Conservation (phyloP, 2,329 filamentous ascomycete genomes). For the Trichoderma aggressivum region DNA sequence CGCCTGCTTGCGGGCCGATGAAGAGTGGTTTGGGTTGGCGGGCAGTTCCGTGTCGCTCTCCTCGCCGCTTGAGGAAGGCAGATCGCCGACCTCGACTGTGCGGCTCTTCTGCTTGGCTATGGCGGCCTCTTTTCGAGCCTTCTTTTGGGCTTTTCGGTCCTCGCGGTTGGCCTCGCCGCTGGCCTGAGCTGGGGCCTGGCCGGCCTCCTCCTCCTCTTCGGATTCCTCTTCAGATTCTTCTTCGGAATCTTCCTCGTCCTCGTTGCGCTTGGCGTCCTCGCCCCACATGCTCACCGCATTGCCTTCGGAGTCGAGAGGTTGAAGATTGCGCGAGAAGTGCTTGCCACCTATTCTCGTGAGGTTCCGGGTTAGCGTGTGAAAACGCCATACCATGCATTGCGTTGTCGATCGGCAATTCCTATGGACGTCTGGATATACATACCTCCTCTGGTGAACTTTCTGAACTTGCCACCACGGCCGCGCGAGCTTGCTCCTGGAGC, state of each 20-base stretch:
- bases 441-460: conserved; percentile 92
- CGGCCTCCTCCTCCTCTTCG: conserved; percentile 51
- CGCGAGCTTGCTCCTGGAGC: conserved; percentile 54
- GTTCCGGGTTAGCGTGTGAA: not conserved
- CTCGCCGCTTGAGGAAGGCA: conserved; percentile 69
- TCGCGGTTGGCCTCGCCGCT: conserved; percentile 64
- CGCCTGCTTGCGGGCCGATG: conserved; percentile 62
- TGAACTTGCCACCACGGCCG: conserved; percentile 89
- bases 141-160: conserved; percentile 80
- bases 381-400: not conserved
- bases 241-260: conserved; percentile 51
- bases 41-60: conserved; percentile 60
- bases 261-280: conserved; percentile 48
- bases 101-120: conserved; percentile 71
- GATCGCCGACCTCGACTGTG: conserved; percentile 75
- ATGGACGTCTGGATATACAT: conserved; percentile 46
- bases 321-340: conserved; percentile 88
- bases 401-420: not conserved
- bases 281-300: conserved; percentile 88
- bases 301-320: conserved; percentile 83
- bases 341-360: conserved; percentile 68
- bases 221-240: conserved; percentile 42
- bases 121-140: conserved; percentile 87
- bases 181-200: conserved; percentile 40
- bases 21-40: conserved; percentile 88